Evolutionary conservation across 495 filamentous ascomycete species (phyloP).

Genomic region (Podospora didyma): DNA sequence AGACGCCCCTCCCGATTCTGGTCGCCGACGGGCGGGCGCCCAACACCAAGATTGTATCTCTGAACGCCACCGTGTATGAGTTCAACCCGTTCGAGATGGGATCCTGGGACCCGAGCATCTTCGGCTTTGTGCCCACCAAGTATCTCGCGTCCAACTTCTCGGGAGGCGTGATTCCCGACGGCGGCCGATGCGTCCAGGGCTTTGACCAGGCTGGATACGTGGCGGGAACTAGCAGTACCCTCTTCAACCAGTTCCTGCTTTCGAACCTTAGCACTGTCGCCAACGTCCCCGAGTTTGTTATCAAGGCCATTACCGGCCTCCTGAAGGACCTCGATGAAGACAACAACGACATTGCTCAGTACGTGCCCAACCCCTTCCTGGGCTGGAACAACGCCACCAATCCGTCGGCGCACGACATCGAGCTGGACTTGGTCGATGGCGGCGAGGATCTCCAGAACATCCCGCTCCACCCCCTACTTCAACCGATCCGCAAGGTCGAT

Average conservation of each 20-base stretch:
- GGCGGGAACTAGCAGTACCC: slow-evolving; percentile 84
- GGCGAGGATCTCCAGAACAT: slow-evolving; percentile 86
- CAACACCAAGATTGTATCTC: slow-evolving; percentile 56
- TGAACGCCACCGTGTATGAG: slow-evolving; percentile 79
- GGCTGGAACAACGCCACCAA: slow-evolving; percentile 62
- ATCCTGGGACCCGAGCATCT: slow-evolving; percentile 75
- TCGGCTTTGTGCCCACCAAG: slow-evolving; percentile 68
- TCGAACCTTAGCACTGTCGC: slow-evolving; percentile 44
- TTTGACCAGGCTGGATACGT: slow-evolving; percentile 84
- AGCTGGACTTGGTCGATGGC: slow-evolving; percentile 80
- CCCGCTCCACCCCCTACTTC: slow-evolving; percentile 80
- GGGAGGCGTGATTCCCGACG: slow-evolving; percentile 54
- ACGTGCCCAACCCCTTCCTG: slow-evolving; percentile 81
- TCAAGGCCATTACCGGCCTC: slow-evolving; percentile 50
- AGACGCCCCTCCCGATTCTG: slow-evolving; percentile 77
- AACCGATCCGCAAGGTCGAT: slow-evolving; percentile 73
- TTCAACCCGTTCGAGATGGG: slow-evolving; percentile 90
- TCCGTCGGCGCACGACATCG: slow-evolving; percentile 45
- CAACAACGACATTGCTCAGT: slow-evolving; percentile 77
- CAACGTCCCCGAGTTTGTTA: slow-evolving; percentile 47
- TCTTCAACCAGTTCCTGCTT: slow-evolving; percentile 78
- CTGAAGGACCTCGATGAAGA: slow-evolving; percentile 49
- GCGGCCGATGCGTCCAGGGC: slow-evolving; percentile 65
- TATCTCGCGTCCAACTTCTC: slow-evolving; percentile 81
- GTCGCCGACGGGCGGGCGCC: slow-evolving; percentile 73